Evolutionary conservation across 371 early-diverging fungal species (phyloP).

Genomic region (Aphelidium insulamus): DNA sequence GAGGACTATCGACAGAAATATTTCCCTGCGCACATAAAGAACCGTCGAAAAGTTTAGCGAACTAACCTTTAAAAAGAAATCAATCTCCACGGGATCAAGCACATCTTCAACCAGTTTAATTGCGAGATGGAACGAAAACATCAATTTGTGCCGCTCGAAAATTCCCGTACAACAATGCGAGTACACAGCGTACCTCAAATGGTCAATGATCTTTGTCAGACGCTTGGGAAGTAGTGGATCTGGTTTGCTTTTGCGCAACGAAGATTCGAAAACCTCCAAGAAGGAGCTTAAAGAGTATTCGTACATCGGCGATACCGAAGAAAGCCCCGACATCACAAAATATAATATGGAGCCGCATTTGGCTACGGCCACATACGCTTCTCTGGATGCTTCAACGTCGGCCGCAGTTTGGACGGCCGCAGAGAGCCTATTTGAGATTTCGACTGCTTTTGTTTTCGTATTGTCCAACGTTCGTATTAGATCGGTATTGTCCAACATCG

Average conservation of each 20-base stretch:
- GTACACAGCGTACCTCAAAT: constrained; percentile 30
- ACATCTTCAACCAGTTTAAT: constrained; percentile 26
- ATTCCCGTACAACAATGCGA: constrained; percentile 32
- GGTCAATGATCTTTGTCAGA: constrained; percentile 25
- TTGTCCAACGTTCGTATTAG: constrained; percentile 30
- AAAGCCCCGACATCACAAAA: constrained; percentile 28
- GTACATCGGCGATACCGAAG: constrained; percentile 35
- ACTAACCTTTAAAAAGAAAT: constrained; percentile 36
- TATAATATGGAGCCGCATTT: constrained; percentile 31
- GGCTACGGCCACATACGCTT: constrained; percentile 26
- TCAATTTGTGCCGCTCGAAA: constrained; percentile 31
- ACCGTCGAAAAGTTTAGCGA: too few relatives aligned
- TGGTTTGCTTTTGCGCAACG: constrained; percentile 23
- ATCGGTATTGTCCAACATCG: constrained; percentile 35
- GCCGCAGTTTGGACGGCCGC: constrained; percentile 29
- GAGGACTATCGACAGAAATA: constrained; percentile 19
- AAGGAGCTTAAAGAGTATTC: constrained; percentile 30
- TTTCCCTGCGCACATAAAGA: too few relatives aligned
- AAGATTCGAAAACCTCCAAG: constrained; percentile 24
- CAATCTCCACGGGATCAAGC: constrained; percentile 21
- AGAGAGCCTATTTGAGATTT: constrained; percentile 27
- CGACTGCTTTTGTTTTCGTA: constrained; percentile 31
- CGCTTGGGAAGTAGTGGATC: constrained; percentile 25
- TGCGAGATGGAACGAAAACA: constrained; percentile 36
- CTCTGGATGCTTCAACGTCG: constrained; percentile 28